These are phyloP conservation scores for Talaromyces rugulosus DNA, from an alignment of 2,329 filamentous ascomycete genomes.

Conservation along the genomic window DNA sequence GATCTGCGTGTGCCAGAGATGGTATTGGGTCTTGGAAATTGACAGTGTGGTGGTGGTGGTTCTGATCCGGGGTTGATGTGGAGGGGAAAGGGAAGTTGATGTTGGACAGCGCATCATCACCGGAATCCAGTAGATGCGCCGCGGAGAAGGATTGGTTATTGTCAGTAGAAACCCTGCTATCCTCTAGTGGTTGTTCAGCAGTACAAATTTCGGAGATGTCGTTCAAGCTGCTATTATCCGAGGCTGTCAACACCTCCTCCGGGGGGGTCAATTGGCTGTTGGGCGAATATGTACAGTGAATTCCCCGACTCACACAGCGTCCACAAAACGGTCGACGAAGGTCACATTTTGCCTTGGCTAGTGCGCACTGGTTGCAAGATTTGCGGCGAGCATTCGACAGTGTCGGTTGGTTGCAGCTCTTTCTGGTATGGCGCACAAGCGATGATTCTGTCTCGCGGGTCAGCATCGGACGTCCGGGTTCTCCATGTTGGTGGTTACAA, in stretches of 20 bases:
- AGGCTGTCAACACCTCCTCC: too few species aligned
- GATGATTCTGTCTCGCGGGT: background rate
- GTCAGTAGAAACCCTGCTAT: background rate
- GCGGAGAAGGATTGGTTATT: background rate
- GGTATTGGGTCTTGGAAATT: background rate
- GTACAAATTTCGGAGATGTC: background rate
- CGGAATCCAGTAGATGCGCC: background rate
- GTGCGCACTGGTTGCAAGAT: background rate
- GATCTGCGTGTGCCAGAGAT: too few species aligned
- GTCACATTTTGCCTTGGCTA: background rate
- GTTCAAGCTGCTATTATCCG: background rate
- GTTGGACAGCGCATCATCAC: background rate
- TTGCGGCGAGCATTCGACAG: background rate
- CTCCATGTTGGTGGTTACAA: background rate
- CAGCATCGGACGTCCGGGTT: background rate
- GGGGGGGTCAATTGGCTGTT: background rate
- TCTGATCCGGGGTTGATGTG: background rate
- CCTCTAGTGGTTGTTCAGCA: too few species aligned
- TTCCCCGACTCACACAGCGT: background rate
- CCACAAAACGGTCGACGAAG: background rate
- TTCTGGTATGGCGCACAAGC: background rate
- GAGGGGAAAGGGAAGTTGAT: background rate
- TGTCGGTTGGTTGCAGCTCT: background rate
- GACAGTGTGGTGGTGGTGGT: background rate
- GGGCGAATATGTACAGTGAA: background rate